Conservation (phyloP, 2,329 filamentous ascomycete genomes). For the Colletotrichum karsti region DNA sequence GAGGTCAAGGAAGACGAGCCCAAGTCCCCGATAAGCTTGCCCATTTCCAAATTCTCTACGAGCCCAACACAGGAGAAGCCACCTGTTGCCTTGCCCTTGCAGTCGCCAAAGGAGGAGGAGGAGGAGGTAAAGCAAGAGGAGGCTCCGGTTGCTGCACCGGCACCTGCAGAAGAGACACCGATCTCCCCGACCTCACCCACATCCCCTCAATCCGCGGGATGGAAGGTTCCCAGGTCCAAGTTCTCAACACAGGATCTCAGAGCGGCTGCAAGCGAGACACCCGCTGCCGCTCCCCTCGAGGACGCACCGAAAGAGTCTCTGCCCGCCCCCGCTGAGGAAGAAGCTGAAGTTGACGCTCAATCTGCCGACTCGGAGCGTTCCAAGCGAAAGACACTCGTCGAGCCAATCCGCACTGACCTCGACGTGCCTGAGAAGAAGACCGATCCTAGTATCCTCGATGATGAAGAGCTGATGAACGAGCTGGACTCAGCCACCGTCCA, state of each 20-base stretch:
- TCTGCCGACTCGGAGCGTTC: slow-evolving; percentile 39
- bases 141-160: background rate
- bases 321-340: slow-evolving; percentile 25
- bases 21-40: slow-evolving; percentile 16
- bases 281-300: slow-evolving; percentile 21
- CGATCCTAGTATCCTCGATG: slow-evolving; percentile 66
- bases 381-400: slow-evolving; percentile 48
- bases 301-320: background rate
- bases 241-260: slow-evolving; percentile 50
- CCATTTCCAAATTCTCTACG: slow-evolving; percentile 29
- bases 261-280: slow-evolving; percentile 32
- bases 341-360: slow-evolving; percentile 35
- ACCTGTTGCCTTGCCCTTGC: background rate
- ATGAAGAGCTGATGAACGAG: slow-evolving; percentile 87
- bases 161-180: slow-evolving; percentile 30
- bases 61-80: slow-evolving; percentile 15
- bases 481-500: slow-evolving; percentile 82
- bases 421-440: slow-evolving; percentile 42
- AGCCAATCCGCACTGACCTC: slow-evolving; percentile 65
- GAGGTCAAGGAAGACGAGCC: slow-evolving; percentile 2
- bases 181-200: slow-evolving; percentile 28
- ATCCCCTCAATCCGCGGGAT: slow-evolving; percentile 21
- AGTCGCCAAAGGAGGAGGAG: background rate
- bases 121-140: background rate
- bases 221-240: slow-evolving; percentile 48